Evolutionary conservation across 164 flowering plant genomes (phyloP).

Genomic region (Aristolochia contorta): DNA sequence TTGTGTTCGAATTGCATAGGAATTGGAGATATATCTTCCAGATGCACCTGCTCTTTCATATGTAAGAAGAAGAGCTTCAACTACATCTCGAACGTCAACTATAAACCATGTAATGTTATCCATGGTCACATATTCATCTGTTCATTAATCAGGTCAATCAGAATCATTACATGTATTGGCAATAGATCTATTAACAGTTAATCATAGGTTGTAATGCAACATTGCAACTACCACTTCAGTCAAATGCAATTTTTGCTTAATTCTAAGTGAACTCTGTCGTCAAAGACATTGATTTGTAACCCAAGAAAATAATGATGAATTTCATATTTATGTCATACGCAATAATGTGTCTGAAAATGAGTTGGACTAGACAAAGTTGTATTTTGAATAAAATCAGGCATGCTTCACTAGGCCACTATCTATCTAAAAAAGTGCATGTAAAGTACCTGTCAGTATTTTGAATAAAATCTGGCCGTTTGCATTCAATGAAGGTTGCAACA

Average conservation of each 20-base stretch:
- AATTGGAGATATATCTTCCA: conserved; percentile 48
- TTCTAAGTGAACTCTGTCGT: too few species aligned
- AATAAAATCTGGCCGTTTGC: conserved; percentile 30
- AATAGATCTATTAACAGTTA: too few species aligned
- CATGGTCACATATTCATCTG: conserved; percentile 25
- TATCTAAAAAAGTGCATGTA: neutral
- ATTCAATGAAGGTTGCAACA: conserved; percentile 43
- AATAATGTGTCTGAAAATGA: too few species aligned
- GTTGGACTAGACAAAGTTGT: too few species aligned
- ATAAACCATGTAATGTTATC: conserved; percentile 16
- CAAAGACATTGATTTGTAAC: too few species aligned
- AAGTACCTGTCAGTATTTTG: conserved; percentile 34
- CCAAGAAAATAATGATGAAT: too few species aligned
- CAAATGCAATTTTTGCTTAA: too few species aligned
- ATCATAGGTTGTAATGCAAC: too few species aligned
- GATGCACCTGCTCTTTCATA: conserved; percentile 47
- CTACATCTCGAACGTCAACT: conserved; percentile 56
- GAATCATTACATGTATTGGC: neutral
- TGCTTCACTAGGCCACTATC: too few species aligned
- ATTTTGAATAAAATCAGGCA: too few species aligned
- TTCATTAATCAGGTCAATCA: neutral
- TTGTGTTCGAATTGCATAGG: conserved; percentile 10
- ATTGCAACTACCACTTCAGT: too few species aligned
- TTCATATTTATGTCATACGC: too few species aligned
- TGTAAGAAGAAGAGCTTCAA: conserved; percentile 34